Evolutionary conservation across 139 green algal genomes (phyloP).

Genomic region (Haematococcus sp.): DNA sequence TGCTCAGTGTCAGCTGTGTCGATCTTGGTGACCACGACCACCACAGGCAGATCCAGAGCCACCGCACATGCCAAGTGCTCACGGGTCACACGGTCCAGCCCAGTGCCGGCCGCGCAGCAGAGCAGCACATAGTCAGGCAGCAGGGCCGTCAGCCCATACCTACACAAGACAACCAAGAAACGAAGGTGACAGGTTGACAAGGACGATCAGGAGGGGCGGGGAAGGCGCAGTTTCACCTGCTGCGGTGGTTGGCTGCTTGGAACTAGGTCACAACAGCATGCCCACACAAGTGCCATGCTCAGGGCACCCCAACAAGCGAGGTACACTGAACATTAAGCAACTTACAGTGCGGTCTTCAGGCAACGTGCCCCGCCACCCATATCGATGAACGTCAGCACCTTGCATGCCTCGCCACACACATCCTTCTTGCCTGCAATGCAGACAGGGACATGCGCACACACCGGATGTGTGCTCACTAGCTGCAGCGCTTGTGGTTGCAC

Average conservation of each 20-base stretch:
- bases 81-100: conserved; percentile 31
- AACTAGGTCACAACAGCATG: no score
- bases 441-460: neutral
- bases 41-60: conserved; percentile 71
- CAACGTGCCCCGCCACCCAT: conserved; percentile 77
- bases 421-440: neutral
- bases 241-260: no score
- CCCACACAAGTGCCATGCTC: no score
- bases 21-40: conserved; percentile 75
- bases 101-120: conserved; percentile 36
- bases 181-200: no score
- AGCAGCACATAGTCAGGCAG: conserved; percentile 78
- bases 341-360: conserved; percentile 75
- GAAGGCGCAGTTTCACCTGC: no score
- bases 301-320: no score
- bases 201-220: no score
- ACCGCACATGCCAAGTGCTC: conserved; percentile 78
- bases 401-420: conserved; percentile 12
- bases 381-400: conserved; percentile 78
- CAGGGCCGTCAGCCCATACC: conserved; percentile 59
- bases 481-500: no score
- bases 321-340: no score
- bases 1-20: neutral
- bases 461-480: no score
- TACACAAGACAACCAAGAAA: neutral